phyloP scores from a whole-genome alignment of 1,139 yeast species.

The Sugiyamaella neomexicana region DNA sequence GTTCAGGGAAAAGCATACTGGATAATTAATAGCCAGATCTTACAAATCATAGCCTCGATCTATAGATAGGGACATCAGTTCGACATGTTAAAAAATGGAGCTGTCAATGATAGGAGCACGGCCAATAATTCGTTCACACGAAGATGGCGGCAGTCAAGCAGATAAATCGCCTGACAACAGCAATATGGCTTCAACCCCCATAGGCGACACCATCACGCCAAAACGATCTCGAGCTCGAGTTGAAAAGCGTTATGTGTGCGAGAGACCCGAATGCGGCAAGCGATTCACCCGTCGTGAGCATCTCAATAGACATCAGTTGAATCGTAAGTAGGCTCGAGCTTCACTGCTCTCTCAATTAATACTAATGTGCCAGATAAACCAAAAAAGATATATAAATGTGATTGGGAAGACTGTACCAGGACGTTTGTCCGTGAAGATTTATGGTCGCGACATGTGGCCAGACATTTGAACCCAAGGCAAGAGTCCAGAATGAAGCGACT shows the following conservation, averaged over 20 bases:
- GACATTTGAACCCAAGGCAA: conserved; percentile 13
- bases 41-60: not conserved
- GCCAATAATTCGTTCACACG: not conserved
- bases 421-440: conserved; percentile 64
- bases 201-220: not conserved
- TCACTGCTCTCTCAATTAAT: not conserved
- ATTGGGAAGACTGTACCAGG: conserved; percentile 51
- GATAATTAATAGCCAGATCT: not conserved
- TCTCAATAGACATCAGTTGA: conserved; percentile 43
- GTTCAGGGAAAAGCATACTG: not conserved
- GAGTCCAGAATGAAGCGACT: conserved; percentile 14
- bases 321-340: conserved; percentile 27
- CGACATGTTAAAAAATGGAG: not conserved
- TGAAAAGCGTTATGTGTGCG: conserved; percentile 45
- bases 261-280: conserved; percentile 58
- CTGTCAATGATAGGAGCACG: not conserved
- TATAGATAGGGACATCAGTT: not conserved
- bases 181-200: not conserved
- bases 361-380: conserved; percentile 34
- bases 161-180: not conserved
- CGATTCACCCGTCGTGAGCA: conserved; percentile 56
- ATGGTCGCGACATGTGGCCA: conserved; percentile 46
- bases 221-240: conserved; percentile 26
- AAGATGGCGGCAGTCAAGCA: not conserved
- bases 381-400: conserved; percentile 49